Evolutionary conservation across 805 yeast species (phyloP), one percentile per base, ranked within the genome.

Genomic region (Yamadazyma insecticola): DNA sequence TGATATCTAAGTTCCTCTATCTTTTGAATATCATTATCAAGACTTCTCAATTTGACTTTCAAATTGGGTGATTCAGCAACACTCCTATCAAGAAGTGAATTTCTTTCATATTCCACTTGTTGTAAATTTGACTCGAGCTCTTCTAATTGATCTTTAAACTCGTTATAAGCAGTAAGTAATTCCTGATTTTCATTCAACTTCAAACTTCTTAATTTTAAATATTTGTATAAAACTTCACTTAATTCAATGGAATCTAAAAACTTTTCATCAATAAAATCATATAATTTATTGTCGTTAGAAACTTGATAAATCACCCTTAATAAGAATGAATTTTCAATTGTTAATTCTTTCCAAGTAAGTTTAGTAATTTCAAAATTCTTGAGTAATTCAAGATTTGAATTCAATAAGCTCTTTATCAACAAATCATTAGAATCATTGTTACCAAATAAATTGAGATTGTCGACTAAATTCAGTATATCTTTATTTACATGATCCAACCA

Each of bases 221-320:
- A 83, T 18, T 60, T 65, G 24, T 70, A 67, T 15, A 88, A 53
- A 8, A 72, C 57, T 13, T 68, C 70, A 0, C 95, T 82, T 35
- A 88, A 66, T 31, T 69, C 77, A 1, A 87, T 70, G 4, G 92
- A 74, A 39, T 85, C 97, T 0, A 96, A 96, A 53, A 81, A 81
- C 41, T 72, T 75, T 11, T 65, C 63, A 28, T 87, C 95, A 16
- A 85, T 62, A 7, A 72, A 55, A 13, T 76, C 81, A 23, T 55
- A 52, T 30, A 74, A 51, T 13, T 70, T 62, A 37, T 75, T 64
- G 13, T 71, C 73, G 28, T 58, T 59, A 53, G 95, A 87, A 50
- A 74, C 76, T 23, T 72, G 70, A 48, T 74, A 81, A 46, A 76
- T 81, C 2, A 78, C 69, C 33, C 89, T 69, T 11, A 85, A 72